phyloP scores from a whole-genome alignment of 805 yeast species.

The Kodamaea laetipori region DNA sequence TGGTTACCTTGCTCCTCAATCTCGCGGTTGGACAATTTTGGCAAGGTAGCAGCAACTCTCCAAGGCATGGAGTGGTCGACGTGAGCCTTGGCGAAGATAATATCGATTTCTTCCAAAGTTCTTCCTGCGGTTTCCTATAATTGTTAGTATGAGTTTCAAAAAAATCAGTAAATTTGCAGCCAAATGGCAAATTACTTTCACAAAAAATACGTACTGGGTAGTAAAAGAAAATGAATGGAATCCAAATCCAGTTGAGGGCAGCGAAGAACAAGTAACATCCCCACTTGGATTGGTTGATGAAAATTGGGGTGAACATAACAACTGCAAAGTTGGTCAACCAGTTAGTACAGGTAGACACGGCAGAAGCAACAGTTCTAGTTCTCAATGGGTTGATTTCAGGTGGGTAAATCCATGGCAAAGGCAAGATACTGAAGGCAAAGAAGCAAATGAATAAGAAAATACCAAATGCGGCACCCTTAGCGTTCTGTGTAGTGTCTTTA shows the following conservation, averaged over 20 bases:
- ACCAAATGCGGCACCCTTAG: slow-evolving; percentile 50
- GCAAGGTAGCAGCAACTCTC: slow-evolving; percentile 65
- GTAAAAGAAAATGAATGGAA: slow-evolving; percentile 45
- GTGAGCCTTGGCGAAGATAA: slow-evolving; percentile 63
- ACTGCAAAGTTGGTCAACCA: slow-evolving; percentile 48
- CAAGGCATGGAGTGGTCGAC: slow-evolving; percentile 59
- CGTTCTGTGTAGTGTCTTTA: slow-evolving; percentile 32
- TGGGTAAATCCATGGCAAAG: slow-evolving; percentile 51
- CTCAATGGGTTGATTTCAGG: slow-evolving; percentile 50
- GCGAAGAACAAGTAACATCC: slow-evolving; percentile 48
- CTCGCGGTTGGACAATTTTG: slow-evolving; percentile 55
- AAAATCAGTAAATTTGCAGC: neutral
- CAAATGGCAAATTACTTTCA: too few relatives aligned
- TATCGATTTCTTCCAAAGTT: slow-evolving; percentile 50
- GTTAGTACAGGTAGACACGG: slow-evolving; percentile 47
- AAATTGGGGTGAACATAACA: slow-evolving; percentile 49
- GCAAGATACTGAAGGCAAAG: slow-evolving; percentile 48
- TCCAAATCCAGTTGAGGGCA: slow-evolving; percentile 36
- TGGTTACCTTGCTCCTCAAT: slow-evolving; percentile 61
- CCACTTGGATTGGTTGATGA: slow-evolving; percentile 40
- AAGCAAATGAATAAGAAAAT: slow-evolving; percentile 45
- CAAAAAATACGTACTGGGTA: slow-evolving; percentile 35
- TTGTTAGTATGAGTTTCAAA: neutral
- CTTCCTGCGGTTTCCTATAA: slow-evolving; percentile 33
- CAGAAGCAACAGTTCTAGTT: slow-evolving; percentile 48